Base-by-base conservation (phyloP, 768 basidiomycete species). In the Hericium coralloides region DNA sequence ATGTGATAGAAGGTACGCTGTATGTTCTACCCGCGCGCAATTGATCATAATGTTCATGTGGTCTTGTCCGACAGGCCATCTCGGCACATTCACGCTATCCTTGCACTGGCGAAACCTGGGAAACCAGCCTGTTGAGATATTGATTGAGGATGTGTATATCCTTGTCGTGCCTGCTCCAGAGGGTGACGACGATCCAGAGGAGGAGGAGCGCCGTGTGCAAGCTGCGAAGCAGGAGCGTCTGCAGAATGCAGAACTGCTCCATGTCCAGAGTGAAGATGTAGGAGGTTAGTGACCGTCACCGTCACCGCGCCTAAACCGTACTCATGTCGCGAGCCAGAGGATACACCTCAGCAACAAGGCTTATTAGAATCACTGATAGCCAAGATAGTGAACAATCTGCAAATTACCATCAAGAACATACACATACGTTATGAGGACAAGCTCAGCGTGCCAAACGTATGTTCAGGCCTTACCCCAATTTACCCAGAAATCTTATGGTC, bases 391-490 rank as follows among this genome's bases (percentile, higher is more conserved):
- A 95, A 98, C 72, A 99, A 99, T 67, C 70, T 98, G 23, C 97
- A 99, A 73, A 83, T 98, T 23, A 94, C 92, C 12, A 83, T 98
- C 58, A 92, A 88, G 72, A 95, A 97, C 64, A 92, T 99, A 47
- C 97, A 99, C 68, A 72, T 98, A 49, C 87, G 97, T 53, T 99
- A 98, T 65, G 97, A 99, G 71, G 97, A 99, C 73, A 87, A 86
- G 52, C 69, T 93, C 64, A 97, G 92, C 64, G 92, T 94, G 25
- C 95, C 95, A 31, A 92, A 89, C 26, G 94, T 94, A 70, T 65
- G 88, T 74, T 50, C 52, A 2, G 50, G 26, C 2, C 25, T 22
- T 41, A 22, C 18, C 38, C 37, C 48, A 49, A 56, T 39, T 23
- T n/a, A 18, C 12, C 18, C 17, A 14, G 12, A 45, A n/a, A 18